Evolutionary conservation across 75 land plant species (phyloP), one percentile per base, ranked within the genome.

Genomic region (Cunninghamia lanceolata): DNA sequence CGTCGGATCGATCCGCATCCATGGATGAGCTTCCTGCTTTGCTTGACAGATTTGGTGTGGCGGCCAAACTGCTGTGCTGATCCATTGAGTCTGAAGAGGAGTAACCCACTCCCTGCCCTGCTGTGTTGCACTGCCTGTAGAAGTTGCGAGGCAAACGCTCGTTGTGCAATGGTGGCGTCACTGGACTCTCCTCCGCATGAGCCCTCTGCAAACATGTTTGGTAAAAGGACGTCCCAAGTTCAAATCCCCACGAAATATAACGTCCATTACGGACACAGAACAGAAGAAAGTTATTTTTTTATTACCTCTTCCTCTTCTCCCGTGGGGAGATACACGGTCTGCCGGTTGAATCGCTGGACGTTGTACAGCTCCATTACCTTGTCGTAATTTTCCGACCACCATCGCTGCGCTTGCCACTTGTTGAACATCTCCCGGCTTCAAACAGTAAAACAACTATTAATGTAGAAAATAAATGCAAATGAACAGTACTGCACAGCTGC

Each of bases 331-430:
- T 95, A 92, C 46, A 89, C 91, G 8, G 89, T 87, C 45, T 89
- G 90, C 15, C 83, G 89, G 38, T 91, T 91, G 85, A 91, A 91
- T 63, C 89, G 84, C 53, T 91, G 97, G 73, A 96, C 95, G 81
- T 98, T 98, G 92, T 96, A 98, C 54, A 96, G 92, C 84, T 97
- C 99, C 86, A 96, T 92, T 45, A 98, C 96, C 80, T 93, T 93
- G 84, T 96, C 99, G 86, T 96, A 95, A 87, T 96, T 98, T 83
- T 98, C 97, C 13, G 97, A 89, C 99, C 99, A 98, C 99, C 99
- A 98, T 40, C 92, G 84, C 73, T 98, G 99, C 43, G 99, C 99
- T 93, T 96, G 96, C 94, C 93, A 92, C 82, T 95, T 98, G 93
- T 94, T 95, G 86, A 96, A 98, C 89, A 98, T 87, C 43, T 98